These are phyloP conservation scores for Gentiana dahurica DNA, from an alignment of 257 asterid species.

Conservation along the genomic window DNA sequence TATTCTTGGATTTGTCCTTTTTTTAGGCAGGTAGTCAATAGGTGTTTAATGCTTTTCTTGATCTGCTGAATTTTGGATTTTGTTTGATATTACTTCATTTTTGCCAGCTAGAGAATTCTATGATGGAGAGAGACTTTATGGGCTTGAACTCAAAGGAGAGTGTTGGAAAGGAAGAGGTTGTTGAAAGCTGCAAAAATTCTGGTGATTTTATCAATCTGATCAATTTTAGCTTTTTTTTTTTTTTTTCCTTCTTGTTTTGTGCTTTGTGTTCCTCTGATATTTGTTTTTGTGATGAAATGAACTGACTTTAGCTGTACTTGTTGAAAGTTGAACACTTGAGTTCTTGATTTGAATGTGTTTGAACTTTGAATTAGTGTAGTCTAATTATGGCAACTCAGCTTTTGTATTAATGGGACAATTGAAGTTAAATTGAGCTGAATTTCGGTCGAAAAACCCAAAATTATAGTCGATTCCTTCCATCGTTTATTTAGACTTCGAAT, in stretches of 20 bases:
- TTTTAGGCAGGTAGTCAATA: background rate
- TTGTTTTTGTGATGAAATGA: background rate
- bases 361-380: too few species aligned
- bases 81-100: too few species aligned
- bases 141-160: constrained; percentile 43
- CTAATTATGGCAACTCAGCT: too few species aligned
- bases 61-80: constrained; percentile 3
- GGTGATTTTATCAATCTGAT: constrained; percentile 21
- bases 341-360: background rate
- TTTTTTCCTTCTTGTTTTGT: background rate
- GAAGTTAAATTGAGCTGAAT: too few species aligned
- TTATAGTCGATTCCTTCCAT: too few species aligned
- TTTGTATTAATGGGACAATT: too few species aligned
- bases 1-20: constrained; percentile 8
- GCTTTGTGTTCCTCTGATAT: background rate
- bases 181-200: constrained; percentile 37
- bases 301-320: constrained; percentile 1
- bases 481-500: too few species aligned
- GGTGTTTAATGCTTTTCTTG: constrained; percentile 5
- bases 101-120: constrained; percentile 13
- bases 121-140: constrained; percentile 76
- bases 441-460: too few species aligned
- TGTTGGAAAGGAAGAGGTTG: constrained; percentile 43
- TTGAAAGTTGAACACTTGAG: constrained; percentile 8
- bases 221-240: background rate